Evolutionary conservation across 306 rosid species (phyloP), one percentile per base, ranked within the genome.

Genomic region (Sicyos edulis): DNA sequence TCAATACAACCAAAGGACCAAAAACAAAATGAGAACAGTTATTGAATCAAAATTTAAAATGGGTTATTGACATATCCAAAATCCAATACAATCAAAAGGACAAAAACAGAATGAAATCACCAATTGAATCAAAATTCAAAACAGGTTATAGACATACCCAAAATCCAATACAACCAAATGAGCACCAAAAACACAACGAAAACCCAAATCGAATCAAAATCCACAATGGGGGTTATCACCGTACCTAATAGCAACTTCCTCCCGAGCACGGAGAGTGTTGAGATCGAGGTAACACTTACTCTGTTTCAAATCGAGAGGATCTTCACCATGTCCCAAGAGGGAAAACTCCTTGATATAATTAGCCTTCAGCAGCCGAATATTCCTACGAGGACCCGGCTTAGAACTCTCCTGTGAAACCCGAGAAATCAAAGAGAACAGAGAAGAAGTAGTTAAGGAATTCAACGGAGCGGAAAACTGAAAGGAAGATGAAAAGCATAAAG

Each of bases 221-320:
- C 24, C 11, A 22, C 0, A 75, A 44, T 56, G 60, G 61, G 61
- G 40, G 79, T 29, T 32, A 32, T 4, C 37, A 7, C 45, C 45
- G 40, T 17, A 90, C 99, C 96, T 87, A 73, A 93, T 71, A 42
- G 96, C 99, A 54, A 78, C 68, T 9, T 89, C 87, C 80, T 91
- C 99, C 77, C 86, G 74, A 1, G 95, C 86, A 47, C 80, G 95
- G 32, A 91, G 88, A 82, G 88, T 78, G 42, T 68, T 20, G 71
- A 89, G 89, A 79, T 93, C 99, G 51, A 93, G 78, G 22, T 8
- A 77, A 76, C 89, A 93, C 77, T 69, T 82, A 42, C 47, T 42
- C 47, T 42, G 47, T 62, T 29, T 78, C 0, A 83, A 68, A 78
- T 90, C 95, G 66, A 93, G 92, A 37, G 99, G 96, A 81, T 93